Percentiles rank a stretch among this genome's conserved stretches.
Conservation (phyloP, 805 yeast species). For the Lipomyces spencermartinsiae region DNA sequence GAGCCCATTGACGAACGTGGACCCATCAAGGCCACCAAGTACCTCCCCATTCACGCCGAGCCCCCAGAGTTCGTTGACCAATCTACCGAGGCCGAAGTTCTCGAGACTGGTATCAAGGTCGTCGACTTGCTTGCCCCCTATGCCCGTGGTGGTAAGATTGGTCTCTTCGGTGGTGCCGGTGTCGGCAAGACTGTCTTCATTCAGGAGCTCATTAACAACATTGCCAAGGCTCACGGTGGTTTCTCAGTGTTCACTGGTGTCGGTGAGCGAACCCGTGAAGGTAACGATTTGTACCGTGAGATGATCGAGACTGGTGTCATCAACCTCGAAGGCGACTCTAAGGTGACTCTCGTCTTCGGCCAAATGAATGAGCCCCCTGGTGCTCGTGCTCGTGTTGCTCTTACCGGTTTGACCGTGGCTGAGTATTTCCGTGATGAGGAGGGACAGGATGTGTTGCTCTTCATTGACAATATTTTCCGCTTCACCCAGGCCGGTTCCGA, state of each 20-base stretch:
- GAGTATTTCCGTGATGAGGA: slow-evolving; percentile 99
- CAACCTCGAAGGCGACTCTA: slow-evolving; percentile 99
- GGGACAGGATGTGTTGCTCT: slow-evolving; percentile 99
- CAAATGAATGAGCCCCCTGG: slow-evolving; percentile 99
- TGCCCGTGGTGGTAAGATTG: slow-evolving; percentile 99
- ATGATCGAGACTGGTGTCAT: slow-evolving; percentile 99
- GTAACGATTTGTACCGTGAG: slow-evolving; percentile 99
- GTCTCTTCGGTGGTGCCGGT: slow-evolving; percentile 99
- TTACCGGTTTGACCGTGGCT: slow-evolving; percentile 99
- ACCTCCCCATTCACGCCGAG: slow-evolving; percentile 98
- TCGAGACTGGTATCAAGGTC: slow-evolving; percentile 99
- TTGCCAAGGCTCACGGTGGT: slow-evolving; percentile 99
- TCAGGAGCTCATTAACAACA: slow-evolving; percentile 99
- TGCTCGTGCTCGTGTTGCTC: slow-evolving; percentile 99
- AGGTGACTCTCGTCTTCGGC: slow-evolving; percentile 99
- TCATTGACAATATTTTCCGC: slow-evolving; percentile 99
- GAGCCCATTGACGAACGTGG: slow-evolving; percentile 99
- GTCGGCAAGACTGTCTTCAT: slow-evolving; percentile 99
- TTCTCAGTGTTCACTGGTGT: slow-evolving; percentile 99
- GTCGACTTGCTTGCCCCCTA: slow-evolving; percentile 99
- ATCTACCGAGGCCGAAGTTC: slow-evolving; percentile 96
- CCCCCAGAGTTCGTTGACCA: slow-evolving; percentile 97
- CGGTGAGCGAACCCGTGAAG: slow-evolving; percentile 99
- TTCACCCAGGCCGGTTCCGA: slow-evolving; percentile 99
- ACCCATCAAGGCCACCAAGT: slow-evolving; percentile 89